These are phyloP conservation scores for Leishmania major DNA, from an alignment of 208 protist genomes.

Conservation along the genomic window DNA sequence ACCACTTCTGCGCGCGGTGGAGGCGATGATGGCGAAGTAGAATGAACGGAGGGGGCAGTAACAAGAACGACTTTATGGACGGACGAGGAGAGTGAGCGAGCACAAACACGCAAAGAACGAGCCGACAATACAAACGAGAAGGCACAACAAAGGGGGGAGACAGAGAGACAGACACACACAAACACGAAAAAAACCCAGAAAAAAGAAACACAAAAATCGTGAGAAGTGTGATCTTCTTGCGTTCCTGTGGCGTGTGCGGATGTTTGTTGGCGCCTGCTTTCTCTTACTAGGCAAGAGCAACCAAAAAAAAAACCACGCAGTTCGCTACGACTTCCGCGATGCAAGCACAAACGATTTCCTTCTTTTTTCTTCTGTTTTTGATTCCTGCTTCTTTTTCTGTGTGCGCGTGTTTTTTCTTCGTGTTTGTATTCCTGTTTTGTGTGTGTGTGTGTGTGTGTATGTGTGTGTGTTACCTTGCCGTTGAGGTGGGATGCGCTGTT, in stretches of 20 bases:
- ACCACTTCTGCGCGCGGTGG: not conserved
- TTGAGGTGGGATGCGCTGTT: no score
- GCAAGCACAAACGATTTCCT: not conserved
- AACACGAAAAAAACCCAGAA: not conserved
- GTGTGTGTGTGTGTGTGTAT: not conserved
- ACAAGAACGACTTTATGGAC: no score
- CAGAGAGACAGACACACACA: not conserved
- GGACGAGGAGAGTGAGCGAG: not conserved
- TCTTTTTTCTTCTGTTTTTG: not conserved
- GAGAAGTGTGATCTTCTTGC: not conserved
- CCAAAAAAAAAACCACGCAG: not conserved
- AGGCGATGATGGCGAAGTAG: not conserved
- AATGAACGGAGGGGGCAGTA: not conserved
- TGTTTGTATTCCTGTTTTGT: not conserved
- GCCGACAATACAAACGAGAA: not conserved
- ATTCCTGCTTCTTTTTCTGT: not conserved
- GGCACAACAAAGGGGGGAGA: not conserved
- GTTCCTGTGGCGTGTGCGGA: not conserved
- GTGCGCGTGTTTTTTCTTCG: not conserved
- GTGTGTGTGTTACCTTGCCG: no score
- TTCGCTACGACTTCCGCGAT: not conserved
- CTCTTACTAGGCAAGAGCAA: not conserved
- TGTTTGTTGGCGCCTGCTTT: not conserved
- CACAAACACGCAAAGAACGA: not conserved
- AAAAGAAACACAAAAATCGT: not conserved